Percentiles rank a stretch among this genome's conserved stretches.
Evolutionary conservation across 495 filamentous ascomycete species (phyloP).

Genomic region (Pseudoneurospora amorphoporcata): DNA sequence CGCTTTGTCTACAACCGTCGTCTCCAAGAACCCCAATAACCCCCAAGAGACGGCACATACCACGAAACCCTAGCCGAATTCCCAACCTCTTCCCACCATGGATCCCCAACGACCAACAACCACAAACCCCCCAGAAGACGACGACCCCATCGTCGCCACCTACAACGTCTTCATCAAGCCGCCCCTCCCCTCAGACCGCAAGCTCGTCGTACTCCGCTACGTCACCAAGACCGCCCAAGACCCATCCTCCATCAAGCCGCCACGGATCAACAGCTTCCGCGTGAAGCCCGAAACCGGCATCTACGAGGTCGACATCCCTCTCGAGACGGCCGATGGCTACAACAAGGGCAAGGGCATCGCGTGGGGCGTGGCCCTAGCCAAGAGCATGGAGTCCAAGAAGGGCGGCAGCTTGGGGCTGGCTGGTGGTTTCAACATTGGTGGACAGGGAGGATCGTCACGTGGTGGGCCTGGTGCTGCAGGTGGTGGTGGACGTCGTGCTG

Average conservation of each 20-base stretch:
- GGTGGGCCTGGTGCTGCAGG: background rate
- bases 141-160: slow-evolving; percentile 37
- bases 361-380: slow-evolving; percentile 32
- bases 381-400: slow-evolving; percentile 33
- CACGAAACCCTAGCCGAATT: too few relatives aligned
- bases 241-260: slow-evolving; percentile 17
- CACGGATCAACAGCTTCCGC: slow-evolving; percentile 28
- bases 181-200: slow-evolving; percentile 26
- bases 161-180: slow-evolving; percentile 41
- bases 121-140: slow-evolving; percentile 13
- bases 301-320: slow-evolving; percentile 38
- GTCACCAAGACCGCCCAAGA: slow-evolving; percentile 28
- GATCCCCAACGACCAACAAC: background rate
- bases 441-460: slow-evolving; percentile 2
- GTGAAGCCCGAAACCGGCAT: slow-evolving; percentile 36
- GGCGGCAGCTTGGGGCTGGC: slow-evolving; percentile 37
- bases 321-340: slow-evolving; percentile 30
- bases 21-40: background rate
- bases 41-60: too few relatives aligned
- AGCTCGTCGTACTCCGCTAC: slow-evolving; percentile 36
- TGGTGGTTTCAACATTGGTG: slow-evolving; percentile 37
- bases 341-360: slow-evolving; percentile 37
- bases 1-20: background rate
- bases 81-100: background rate
- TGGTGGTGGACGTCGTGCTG: slow-evolving; percentile 9